Conservation (phyloP, 2,329 filamentous ascomycete genomes). For the Fusarium pseudonygamai region DNA sequence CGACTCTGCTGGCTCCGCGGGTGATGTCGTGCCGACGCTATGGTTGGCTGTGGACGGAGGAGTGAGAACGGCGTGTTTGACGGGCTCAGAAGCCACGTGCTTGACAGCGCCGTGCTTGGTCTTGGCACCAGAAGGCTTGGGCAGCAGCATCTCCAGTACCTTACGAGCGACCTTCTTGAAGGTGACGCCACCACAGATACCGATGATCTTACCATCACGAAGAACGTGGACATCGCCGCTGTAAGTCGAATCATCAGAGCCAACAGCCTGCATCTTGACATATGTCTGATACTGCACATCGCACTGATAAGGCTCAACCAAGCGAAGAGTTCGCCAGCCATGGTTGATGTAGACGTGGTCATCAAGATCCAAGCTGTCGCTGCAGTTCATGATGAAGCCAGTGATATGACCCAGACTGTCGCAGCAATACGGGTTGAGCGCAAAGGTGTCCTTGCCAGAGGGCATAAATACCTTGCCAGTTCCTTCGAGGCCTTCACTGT, state of each 20-base stretch:
- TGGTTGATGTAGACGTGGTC: slow-evolving; percentile 70
- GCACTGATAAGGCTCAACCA: slow-evolving; percentile 44
- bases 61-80: fast-evolving
- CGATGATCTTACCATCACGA: neutral
- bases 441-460: slow-evolving; percentile 55
- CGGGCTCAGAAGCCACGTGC: fast-evolving
- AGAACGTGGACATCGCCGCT: neutral
- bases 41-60: fast-evolving
- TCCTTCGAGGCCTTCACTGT: slow-evolving; percentile 36
- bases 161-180: neutral
- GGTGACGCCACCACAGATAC: neutral
- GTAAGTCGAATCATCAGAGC: slow-evolving; percentile 22
- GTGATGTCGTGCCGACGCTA: neutral
- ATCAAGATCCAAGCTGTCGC: slow-evolving; percentile 56
- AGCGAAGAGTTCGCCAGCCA: slow-evolving; percentile 64
- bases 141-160: neutral
- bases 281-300: slow-evolving; percentile 63
- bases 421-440: slow-evolving; percentile 68
- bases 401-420: slow-evolving; percentile 68
- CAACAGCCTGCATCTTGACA: slow-evolving; percentile 65
- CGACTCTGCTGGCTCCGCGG: neutral
- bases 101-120: fast-evolving
- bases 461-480: slow-evolving; percentile 61
- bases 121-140: neutral
- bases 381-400: slow-evolving; percentile 69